These are phyloP conservation scores for Trichoderma sp. DNA, from an alignment of 2,329 filamentous ascomycete species.

Conservation along the genomic window DNA sequence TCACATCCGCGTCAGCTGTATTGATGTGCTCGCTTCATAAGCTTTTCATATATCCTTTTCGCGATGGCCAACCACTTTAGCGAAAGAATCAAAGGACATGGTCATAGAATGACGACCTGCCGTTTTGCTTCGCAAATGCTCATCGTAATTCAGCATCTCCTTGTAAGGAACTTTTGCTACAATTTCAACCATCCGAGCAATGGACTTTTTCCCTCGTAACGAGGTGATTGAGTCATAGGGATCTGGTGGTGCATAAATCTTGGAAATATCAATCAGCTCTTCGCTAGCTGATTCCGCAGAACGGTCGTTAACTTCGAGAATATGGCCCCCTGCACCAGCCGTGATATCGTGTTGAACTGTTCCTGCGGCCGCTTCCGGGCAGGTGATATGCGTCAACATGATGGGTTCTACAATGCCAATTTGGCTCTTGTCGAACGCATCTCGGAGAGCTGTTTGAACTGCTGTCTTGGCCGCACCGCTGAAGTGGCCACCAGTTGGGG, in stretches of 20 bases:
- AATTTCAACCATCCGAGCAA: constrained; percentile 63
- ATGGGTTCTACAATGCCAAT: constrained; percentile 87
- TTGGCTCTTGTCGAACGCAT: constrained; percentile 56
- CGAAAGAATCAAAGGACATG: constrained; percentile 62
- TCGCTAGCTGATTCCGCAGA: constrained; percentile 46
- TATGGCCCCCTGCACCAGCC: constrained; percentile 70
- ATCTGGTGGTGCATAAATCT: constrained; percentile 86
- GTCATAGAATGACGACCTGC: constrained; percentile 71
- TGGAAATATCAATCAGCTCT: constrained; percentile 65
- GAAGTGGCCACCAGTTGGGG: constrained; percentile 69
- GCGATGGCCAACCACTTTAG: constrained; percentile 57
- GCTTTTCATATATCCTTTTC: constrained; percentile 52
- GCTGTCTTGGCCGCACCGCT: constrained; percentile 64
- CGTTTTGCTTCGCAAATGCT: constrained; percentile 85
- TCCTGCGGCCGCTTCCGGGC: constrained; percentile 80
- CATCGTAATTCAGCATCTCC: constrained; percentile 95
- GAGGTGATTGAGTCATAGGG: constrained; percentile 70
- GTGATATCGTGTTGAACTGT: constrained; percentile 82
- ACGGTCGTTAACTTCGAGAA: constrained; percentile 69
- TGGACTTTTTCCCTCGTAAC: constrained; percentile 55
- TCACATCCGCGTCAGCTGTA: not conserved
- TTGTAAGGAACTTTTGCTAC: constrained; percentile 88
- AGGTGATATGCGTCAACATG: constrained; percentile 85
- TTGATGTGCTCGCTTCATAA: not conserved
- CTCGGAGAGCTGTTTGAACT: constrained; percentile 69